Evolutionary conservation across 1,284 basidiomycete species (phyloP).

Genomic region (Neolentinus lepideus): DNA sequence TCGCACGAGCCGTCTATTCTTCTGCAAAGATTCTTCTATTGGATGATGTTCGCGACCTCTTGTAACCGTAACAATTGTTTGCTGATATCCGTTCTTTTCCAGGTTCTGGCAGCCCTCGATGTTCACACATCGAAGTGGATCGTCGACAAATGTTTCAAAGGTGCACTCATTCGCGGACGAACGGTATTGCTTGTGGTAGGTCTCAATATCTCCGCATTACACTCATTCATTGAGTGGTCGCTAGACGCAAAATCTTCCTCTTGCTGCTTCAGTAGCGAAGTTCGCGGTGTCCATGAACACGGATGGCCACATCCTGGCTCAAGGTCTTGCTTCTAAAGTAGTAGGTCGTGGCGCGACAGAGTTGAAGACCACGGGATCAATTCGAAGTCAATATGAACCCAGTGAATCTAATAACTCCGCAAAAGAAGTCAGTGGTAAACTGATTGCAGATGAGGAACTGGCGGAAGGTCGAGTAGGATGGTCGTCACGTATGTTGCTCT

Average conservation of each 20-base stretch:
- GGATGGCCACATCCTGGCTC: constrained; percentile 42
- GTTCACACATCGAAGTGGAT: constrained; percentile 25
- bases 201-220: constrained; percentile 3
- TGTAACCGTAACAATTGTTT: constrained; percentile 6
- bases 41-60: constrained; percentile 44
- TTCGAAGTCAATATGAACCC: too few relatives aligned
- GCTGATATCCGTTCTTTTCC: too few relatives aligned
- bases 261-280: constrained; percentile 54
- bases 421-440: constrained; percentile 50
- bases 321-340: constrained; percentile 41
- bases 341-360: constrained; percentile 29
- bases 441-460: constrained; percentile 29
- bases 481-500: background rate
- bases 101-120: constrained; percentile 1
- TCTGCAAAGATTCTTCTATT: constrained; percentile 53
- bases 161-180: constrained; percentile 31
- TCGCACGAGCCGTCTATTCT: constrained; percentile 69
- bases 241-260: constrained; percentile 67
- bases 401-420: too few relatives aligned
- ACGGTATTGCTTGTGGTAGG: constrained; percentile 35
- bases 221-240: background rate
- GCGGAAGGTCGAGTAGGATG: background rate
- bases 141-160: constrained; percentile 34
- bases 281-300: constrained; percentile 52
- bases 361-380: constrained; percentile 24